Conservation (phyloP, 352 stramenopile genomes). For the Phytophthora pinifolia region DNA sequence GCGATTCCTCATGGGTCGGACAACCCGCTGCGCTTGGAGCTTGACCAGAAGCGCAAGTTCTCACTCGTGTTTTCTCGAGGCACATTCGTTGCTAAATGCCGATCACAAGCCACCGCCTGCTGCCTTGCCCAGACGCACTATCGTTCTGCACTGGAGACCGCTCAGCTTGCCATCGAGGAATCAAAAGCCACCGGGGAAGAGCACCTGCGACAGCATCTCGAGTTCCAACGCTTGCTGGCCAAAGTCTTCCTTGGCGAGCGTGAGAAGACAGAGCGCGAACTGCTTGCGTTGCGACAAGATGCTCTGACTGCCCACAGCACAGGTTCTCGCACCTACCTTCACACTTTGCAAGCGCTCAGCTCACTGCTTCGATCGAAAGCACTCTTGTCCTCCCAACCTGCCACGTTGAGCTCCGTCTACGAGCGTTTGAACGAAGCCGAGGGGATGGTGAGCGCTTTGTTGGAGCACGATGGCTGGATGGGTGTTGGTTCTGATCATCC, state of each 20-base stretch:
- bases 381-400: conserved; percentile 13
- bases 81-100: conserved; percentile 43
- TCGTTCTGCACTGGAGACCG: conserved; percentile 27
- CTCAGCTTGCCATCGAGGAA: conserved; percentile 40
- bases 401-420: conserved; percentile 15
- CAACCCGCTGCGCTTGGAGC: conserved; percentile 5
- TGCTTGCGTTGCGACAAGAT: conserved; percentile 30
- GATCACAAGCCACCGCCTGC: conserved; percentile 39
- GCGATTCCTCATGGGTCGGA: conserved; percentile 12
- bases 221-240: conserved; percentile 42
- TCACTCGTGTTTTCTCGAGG: conserved; percentile 31
- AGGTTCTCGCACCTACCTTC: conserved; percentile 38
- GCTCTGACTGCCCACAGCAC: conserved; percentile 24
- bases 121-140: conserved; percentile 37
- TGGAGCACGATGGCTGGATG: conserved; percentile 66
- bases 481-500: conserved; percentile 25
- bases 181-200: conserved; percentile 37
- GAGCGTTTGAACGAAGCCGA: conserved; percentile 42
- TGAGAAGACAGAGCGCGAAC: conserved; percentile 23
- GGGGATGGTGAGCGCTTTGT: conserved; percentile 38
- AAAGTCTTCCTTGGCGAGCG: conserved; percentile 40
- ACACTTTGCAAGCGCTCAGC: conserved; percentile 38
- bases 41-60: conserved; percentile 48
- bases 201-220: conserved; percentile 42
- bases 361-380: conserved; percentile 39